A percentile compares a stretch with the other conserved stretches of the same genome.
Conservation (phyloP, 805 yeast species). For the Lachancea dasiensis region DNA sequence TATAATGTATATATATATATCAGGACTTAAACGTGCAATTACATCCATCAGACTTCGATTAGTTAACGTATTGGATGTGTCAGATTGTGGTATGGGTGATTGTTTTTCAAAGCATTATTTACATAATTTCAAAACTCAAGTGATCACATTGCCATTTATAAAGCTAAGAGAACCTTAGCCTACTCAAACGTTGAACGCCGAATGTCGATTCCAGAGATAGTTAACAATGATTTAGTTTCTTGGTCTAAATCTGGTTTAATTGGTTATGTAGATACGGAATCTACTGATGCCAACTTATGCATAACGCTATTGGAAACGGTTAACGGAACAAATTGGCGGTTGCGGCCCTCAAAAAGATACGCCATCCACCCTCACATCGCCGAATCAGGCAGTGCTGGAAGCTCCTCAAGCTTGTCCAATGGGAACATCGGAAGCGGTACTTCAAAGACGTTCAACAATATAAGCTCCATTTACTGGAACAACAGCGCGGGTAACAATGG, state of each 20-base stretch:
- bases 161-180: no score
- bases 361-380: slow-evolving; percentile 29
- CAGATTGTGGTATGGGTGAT: no score
- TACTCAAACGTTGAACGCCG: neutral
- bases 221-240: slow-evolving; percentile 35
- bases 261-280: slow-evolving; percentile 52
- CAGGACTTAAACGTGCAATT: no score
- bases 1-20: no score
- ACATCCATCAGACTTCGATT: no score
- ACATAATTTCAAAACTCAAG: no score
- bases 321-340: slow-evolving; percentile 74
- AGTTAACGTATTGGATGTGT: no score
- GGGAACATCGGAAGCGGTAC: slow-evolving; percentile 15
- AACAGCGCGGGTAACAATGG: slow-evolving; percentile 46
- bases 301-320: slow-evolving; percentile 66
- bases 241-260: slow-evolving; percentile 86
- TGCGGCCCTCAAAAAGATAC: slow-evolving; percentile 42
- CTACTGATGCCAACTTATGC: slow-evolving; percentile 37
- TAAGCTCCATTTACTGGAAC: slow-evolving; percentile 62
- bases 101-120: no score
- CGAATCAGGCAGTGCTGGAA: slow-evolving; percentile 16
- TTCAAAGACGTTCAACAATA: slow-evolving; percentile 31
- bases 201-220: slow-evolving; percentile 3
- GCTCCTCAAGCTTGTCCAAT: slow-evolving; percentile 9
- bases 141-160: no score